Evolutionary conservation across 345 rosid genomes (phyloP).

Genomic region (Corymbia maculata): DNA sequence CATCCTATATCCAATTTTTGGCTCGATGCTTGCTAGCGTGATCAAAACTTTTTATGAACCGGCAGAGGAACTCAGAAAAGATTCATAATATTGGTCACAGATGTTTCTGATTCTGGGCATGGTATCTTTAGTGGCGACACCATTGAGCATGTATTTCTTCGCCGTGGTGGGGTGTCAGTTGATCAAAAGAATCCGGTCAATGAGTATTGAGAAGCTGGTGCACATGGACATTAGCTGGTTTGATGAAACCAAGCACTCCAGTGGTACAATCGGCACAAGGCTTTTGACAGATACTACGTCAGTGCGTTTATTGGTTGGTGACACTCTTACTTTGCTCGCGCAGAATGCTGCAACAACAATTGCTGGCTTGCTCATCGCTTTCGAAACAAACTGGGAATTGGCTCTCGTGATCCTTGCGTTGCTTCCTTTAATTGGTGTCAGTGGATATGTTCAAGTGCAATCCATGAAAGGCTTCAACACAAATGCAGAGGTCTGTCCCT

Average conservation of each 20-base stretch:
- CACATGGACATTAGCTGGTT: constrained; percentile 36
- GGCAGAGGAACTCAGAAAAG: constrained; percentile 4
- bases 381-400: constrained; percentile 16
- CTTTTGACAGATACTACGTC: constrained; percentile 23
- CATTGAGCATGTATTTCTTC: constrained; percentile 12
- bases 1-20: constrained; percentile 15
- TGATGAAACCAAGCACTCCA: constrained; percentile 26
- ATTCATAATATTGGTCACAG: constrained; percentile 16
- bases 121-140: constrained; percentile 2
- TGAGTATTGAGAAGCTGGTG: constrained; percentile 30
- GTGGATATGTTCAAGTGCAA: constrained; percentile 14
- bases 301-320: constrained; percentile 20
- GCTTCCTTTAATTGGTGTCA: constrained; percentile 19
- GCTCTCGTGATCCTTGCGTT: constrained; percentile 9
- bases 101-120: constrained; percentile 18
- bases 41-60: constrained; percentile 16
- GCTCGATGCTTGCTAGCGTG: constrained; percentile 7
- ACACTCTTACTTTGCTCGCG: constrained; percentile 14
- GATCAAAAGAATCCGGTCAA: constrained; percentile 17
- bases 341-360: constrained; percentile 18
- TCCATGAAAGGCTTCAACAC: constrained; percentile 17
- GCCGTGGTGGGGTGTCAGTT: constrained; percentile 18
- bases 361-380: constrained; percentile 26
- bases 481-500: constrained; percentile 16
- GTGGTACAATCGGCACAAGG: constrained; percentile 26